phyloP scores from a whole-genome alignment of 257 asterid genomes.

The Petunia secreta region DNA sequence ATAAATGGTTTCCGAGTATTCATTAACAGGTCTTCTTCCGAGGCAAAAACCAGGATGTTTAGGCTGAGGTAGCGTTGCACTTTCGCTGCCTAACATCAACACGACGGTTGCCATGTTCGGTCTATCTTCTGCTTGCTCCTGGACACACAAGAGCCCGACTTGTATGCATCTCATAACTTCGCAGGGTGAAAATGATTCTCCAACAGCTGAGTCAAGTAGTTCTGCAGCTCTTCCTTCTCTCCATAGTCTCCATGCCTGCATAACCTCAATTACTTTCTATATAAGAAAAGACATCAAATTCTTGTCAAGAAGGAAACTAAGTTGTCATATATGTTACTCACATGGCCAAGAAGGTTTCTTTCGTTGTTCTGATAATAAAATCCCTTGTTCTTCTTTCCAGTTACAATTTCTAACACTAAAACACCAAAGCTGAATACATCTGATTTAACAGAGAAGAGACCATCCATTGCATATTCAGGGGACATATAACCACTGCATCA shows the following conservation, averaged over 20 bases:
- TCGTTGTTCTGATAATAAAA: slow-evolving; percentile 41
- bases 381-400: slow-evolving; percentile 50
- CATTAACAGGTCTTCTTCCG: slow-evolving; percentile 39
- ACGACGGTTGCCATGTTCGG: slow-evolving; percentile 53
- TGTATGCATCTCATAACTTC: slow-evolving; percentile 50
- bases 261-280: neutral
- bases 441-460: slow-evolving; percentile 52
- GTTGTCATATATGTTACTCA: slow-evolving; percentile 29
- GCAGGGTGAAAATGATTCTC: slow-evolving; percentile 18
- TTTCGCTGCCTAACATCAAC: slow-evolving; percentile 47
- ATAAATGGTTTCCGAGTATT: slow-evolving; percentile 39
- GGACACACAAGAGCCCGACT: slow-evolving; percentile 55
- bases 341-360: slow-evolving; percentile 52
- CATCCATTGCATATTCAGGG: slow-evolving; percentile 61
- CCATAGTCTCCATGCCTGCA: slow-evolving; percentile 53
- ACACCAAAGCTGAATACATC: slow-evolving; percentile 63
- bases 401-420: slow-evolving; percentile 49
- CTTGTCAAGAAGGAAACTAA: neutral
- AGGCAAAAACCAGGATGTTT: slow-evolving; percentile 52
- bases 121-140: slow-evolving; percentile 50
- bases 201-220: slow-evolving; percentile 35
- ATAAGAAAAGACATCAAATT: neutral
- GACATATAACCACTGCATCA: slow-evolving; percentile 56
- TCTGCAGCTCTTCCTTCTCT: slow-evolving; percentile 43
- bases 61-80: slow-evolving; percentile 43